Evolutionary conservation across 2,329 filamentous ascomycete species (phyloP).

Genomic region (Fusarium continuum): DNA sequence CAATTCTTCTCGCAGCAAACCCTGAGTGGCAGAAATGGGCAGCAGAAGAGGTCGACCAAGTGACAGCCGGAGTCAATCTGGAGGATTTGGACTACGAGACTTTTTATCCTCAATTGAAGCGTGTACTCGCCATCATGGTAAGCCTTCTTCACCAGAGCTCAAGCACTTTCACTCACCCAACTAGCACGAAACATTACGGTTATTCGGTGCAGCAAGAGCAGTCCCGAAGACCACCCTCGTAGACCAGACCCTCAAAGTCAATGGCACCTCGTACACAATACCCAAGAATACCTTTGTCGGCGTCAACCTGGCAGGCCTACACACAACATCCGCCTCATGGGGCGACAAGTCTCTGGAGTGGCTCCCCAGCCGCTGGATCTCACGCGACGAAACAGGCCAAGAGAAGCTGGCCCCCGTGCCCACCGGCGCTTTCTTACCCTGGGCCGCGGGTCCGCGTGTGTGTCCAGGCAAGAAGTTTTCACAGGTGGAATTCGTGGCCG

Average conservation of each 20-base stretch:
- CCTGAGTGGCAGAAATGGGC: conserved; percentile 58
- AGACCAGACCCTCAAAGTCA: conserved; percentile 26
- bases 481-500: conserved; percentile 39
- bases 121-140: conserved; percentile 34
- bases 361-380: conserved; percentile 37
- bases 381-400: conserved; percentile 11
- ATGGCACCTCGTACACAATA: conserved; percentile 27
- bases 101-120: conserved; percentile 33
- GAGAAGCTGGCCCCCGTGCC: conserved; percentile 19
- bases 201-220: conserved; percentile 33
- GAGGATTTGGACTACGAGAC: conserved; percentile 33
- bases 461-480: conserved; percentile 40
- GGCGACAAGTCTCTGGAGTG: conserved; percentile 31
- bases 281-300: conserved; percentile 31
- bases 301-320: conserved; percentile 31
- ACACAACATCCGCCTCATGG: conserved; percentile 31
- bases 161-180: background rate
- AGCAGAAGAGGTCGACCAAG: conserved; percentile 47
- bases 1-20: conserved; percentile 55
- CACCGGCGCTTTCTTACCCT: conserved; percentile 26
- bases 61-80: conserved; percentile 14
- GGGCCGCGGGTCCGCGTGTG: conserved; percentile 29
- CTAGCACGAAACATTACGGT: conserved; percentile 33
- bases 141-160: fast-evolving
- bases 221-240: conserved; percentile 29